Conservation (phyloP, 192 early-diverging fungal genomes). For the Glomus cerebriforme region DNA sequence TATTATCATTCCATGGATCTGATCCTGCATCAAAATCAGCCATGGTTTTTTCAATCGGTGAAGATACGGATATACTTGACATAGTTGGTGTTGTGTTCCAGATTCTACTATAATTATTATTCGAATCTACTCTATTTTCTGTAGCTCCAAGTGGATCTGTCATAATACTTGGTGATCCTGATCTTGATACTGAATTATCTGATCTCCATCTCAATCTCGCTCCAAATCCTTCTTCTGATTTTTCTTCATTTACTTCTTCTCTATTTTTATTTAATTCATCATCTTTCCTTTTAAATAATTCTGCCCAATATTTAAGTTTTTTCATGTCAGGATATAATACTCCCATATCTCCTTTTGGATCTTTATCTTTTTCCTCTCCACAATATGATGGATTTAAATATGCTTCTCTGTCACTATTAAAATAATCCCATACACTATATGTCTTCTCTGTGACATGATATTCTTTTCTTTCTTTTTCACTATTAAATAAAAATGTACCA, state of each 20-base stretch:
- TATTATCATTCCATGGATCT: conserved; percentile 27
- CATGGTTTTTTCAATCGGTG: not conserved
- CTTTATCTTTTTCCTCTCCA: conserved; percentile 46
- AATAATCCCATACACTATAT: conserved; percentile 83
- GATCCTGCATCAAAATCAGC: not conserved
- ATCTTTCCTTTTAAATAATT: conserved; percentile 60
- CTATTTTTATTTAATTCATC: conserved; percentile 54
- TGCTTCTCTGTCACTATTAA: conserved; percentile 56
- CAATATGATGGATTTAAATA: conserved; percentile 67
- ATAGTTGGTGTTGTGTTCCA: not conserved
- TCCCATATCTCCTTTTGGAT: conserved; percentile 49
- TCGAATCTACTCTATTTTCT: not conserved
- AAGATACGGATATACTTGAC: not conserved
- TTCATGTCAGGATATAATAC: conserved; percentile 64
- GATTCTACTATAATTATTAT: not conserved
- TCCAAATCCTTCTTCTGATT: not conserved
- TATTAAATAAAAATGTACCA: conserved; percentile 94
- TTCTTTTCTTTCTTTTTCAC: conserved; percentile 70
- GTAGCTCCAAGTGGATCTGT: not conserved
- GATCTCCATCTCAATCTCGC: conserved; percentile 5
- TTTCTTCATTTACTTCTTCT: conserved; percentile 18
- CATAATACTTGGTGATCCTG: not conserved
- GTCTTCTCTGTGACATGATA: conserved; percentile 44
- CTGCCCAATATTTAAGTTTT: conserved; percentile 74
- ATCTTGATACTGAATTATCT: not conserved